phyloP scores from a whole-genome alignment of 2,329 filamentous ascomycete species.

The Botrytis sinoallii region DNA sequence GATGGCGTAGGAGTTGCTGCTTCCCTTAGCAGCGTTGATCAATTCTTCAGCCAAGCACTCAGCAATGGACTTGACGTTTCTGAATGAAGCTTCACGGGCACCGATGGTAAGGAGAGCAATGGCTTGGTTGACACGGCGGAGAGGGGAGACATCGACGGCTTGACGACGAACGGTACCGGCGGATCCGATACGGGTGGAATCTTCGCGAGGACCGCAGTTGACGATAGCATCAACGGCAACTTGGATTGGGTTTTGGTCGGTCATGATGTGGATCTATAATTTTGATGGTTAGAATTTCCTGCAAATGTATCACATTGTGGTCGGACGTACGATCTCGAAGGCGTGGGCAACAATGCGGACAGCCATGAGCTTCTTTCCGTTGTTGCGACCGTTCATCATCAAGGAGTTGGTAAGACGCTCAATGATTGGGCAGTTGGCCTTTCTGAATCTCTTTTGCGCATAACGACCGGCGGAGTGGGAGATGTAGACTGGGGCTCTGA shows the following conservation, averaged over 20 bases:
- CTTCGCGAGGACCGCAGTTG: constrained; percentile 99
- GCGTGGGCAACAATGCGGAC: constrained; percentile 98
- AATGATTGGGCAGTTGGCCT: constrained; percentile 99
- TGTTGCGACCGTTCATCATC: constrained; percentile 99
- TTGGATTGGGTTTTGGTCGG: constrained; percentile 99
- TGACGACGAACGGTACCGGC: constrained; percentile 99
- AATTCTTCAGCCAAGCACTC: constrained; percentile 99
- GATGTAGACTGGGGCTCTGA: constrained; percentile 98
- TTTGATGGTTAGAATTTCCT: constrained; percentile 19
- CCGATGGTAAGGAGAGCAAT: constrained; percentile 98
- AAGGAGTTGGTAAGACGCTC: constrained; percentile 99
- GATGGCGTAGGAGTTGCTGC: constrained; percentile 99
- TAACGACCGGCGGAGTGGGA: constrained; percentile 98
- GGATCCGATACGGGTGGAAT: constrained; percentile 98
- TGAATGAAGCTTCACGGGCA: constrained; percentile 97
- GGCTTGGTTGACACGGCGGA: constrained; percentile 99
- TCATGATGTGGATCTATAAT: constrained; percentile 96
- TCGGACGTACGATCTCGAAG: constrained; percentile 91
- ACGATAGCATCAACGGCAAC: constrained; percentile 98
- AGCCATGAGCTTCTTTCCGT: constrained; percentile 99
- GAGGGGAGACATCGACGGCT: constrained; percentile 99
- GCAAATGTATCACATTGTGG: constrained; percentile 20
- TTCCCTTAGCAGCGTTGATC: constrained; percentile 99
- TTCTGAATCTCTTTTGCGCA: constrained; percentile 99
- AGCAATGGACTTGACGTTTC: constrained; percentile 99